A percentile compares a stretch with the other conserved stretches of the same genome.
These are phyloP conservation scores for Ustilago shanxiensis DNA, from an alignment of 1,284 basidiomycete genomes.

Conservation along the genomic window DNA sequence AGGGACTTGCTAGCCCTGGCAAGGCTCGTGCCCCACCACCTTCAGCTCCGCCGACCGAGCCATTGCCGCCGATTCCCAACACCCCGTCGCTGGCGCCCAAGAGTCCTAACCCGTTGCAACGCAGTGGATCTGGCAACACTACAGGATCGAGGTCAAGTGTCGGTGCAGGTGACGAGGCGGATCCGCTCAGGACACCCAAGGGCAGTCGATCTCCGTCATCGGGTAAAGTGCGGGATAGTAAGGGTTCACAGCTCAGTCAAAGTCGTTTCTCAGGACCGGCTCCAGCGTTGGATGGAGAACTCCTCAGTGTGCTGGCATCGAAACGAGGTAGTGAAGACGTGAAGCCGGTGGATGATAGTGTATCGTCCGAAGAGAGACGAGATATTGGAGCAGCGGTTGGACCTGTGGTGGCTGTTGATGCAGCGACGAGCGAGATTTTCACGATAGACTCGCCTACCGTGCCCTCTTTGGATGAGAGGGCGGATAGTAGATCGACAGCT, in stretches of 20 bases:
- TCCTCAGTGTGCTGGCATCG: neutral
- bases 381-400: neutral
- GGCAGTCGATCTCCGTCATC: neutral
- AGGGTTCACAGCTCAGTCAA: neutral
- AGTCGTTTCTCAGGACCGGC: conserved; percentile 4
- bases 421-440: neutral
- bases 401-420: neutral
- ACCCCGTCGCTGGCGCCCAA: conserved; percentile 37
- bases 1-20: conserved; percentile 38
- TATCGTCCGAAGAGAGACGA: neutral
- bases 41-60: conserved; percentile 49
- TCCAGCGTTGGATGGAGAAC: neutral
- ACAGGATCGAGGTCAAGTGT: neutral
- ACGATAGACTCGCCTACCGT: neutral
- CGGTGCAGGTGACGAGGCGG: neutral
- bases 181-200: conserved; percentile 21
- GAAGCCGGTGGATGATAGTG: neutral
- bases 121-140: conserved; percentile 17
- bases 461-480: conserved; percentile 3
- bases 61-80: conserved; percentile 56
- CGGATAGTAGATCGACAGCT: neutral
- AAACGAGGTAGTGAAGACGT: neutral
- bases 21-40: conserved; percentile 43
- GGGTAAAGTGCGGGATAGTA: neutral
- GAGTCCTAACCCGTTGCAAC: conserved; percentile 19